phyloP scores from a whole-genome alignment of 164 flowering plant species.

The Vitis rotundifolia region DNA sequence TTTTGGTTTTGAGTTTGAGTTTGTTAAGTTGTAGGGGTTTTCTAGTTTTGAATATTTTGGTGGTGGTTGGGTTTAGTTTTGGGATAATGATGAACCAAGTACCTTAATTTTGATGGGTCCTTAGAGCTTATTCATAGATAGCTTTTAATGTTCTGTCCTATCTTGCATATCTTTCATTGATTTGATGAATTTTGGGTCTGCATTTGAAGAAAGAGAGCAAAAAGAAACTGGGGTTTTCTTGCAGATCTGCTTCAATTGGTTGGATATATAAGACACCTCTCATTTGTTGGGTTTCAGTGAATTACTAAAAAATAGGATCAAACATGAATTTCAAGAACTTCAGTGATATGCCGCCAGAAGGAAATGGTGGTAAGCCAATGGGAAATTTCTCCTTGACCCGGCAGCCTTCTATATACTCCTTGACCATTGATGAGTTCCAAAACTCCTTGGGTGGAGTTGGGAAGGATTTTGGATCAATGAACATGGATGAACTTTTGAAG shows the following conservation, averaged over 20 bases:
- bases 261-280: slow-evolving; percentile 1
- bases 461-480: slow-evolving; percentile 62
- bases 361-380: slow-evolving; percentile 22
- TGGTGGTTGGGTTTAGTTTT: too few species aligned
- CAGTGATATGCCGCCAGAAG: slow-evolving; percentile 31
- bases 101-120: too few species aligned
- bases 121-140: neutral
- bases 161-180: slow-evolving; percentile 3
- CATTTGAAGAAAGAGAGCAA: slow-evolving; percentile 9
- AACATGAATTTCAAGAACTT: slow-evolving; percentile 59
- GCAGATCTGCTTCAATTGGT: slow-evolving; percentile 4
- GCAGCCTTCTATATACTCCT: slow-evolving; percentile 66
- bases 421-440: slow-evolving; percentile 88
- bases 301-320: slow-evolving; percentile 42
- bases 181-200: slow-evolving; percentile 20
- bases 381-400: slow-evolving; percentile 45
- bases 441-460: slow-evolving; percentile 65
- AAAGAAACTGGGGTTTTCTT: neutral
- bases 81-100: too few species aligned
- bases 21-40: too few species aligned
- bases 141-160: neutral
- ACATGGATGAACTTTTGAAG: slow-evolving; percentile 56
- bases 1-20: too few species aligned
- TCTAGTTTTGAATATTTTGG: too few species aligned
- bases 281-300: too few species aligned